Evolutionary conservation across 345 rosid species (phyloP), one percentile per base, ranked within the genome.

Genomic region (Syzygium aromaticum): DNA sequence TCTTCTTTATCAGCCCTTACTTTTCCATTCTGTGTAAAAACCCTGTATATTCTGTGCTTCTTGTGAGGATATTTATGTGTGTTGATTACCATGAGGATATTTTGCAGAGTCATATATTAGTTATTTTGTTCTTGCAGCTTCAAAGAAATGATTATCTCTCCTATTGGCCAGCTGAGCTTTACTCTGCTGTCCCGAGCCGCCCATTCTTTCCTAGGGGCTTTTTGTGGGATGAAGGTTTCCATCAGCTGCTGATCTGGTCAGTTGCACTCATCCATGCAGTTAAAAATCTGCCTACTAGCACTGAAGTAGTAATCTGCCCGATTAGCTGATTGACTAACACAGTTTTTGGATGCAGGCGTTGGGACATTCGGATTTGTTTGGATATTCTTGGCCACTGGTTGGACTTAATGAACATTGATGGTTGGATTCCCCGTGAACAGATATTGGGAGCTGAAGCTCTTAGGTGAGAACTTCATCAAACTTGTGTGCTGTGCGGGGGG

Each of bases 151-250:
- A 91, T 84, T 92, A 89, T 91, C 89, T 96, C 90, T 90, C 91
- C 86, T 98, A 96, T 87, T 98, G 98, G 99, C 99, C 98, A 63
- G 98, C 98, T 84, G 99, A 96, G 91, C 94, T 98, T 85, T 95
- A 94, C 91, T 94, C 99, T 11, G 98, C 99, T 67, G 99, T 98
- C 89, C 99, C 99, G 57, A 95, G 99, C 91, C 92, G 99, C 84
- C 96, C 99, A 5, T 89, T 93, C 86, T 96, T 98, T 87, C 98
- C 99, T 2, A 93, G 99, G 91, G 98, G 99, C 67, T 98, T 98
- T 89, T 88, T 95, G n/a, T 98, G 99, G 99, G 98, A 98, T 91
- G 99, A 98, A 98, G 99, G 99, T 85, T 98, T 96, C 87, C 98
- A 96, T 94, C 99, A 96, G 86, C 49, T 98, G 87, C 86, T 95